Base-by-base conservation (phyloP, 139 green algal genomes). In the Gonium pectorale region DNA sequence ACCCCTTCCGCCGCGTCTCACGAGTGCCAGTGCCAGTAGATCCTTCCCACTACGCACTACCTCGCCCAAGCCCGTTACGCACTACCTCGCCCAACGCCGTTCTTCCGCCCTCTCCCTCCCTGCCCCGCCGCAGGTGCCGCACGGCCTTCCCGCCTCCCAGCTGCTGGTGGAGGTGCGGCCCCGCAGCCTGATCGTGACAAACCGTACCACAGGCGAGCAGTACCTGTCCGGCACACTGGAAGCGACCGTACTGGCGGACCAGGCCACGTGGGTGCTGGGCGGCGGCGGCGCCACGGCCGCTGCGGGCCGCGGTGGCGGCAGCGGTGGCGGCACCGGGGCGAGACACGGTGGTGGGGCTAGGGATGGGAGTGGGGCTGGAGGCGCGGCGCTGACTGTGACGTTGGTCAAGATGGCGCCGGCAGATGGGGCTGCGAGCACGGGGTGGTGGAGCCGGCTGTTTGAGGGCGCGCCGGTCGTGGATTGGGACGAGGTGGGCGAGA, bases 211-310 rank as follows among this genome's bases (percentile, higher is more conserved):
- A 2, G 90, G 79, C 0, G 82, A 93, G 46, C 85, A 94, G 33
- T 95, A 91, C 71, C 73, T 98, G 66, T 88, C 92, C 60, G 95
- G 94, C 2, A 43, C 87, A 15, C 88, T 98, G 38, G 88, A 95
- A 59, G 81, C 91, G 1, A 90, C 87, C 4, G 88, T 98, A 33
- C 84, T 96, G 33, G 87, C 92, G 1, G 86, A 94, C 41, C 88
- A 96, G 37, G 94, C 82, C 60, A 88, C 89, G 3, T 83, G 77
- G 77, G 17, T 35, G 6, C 0, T 27, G 31, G 19, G 33, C 6
- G 40, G 35, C 15, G 27, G 64, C 64, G 35, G 35, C 35, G 37
- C 11, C 69, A 6, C 1, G 38, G 27, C 21, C 2, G 6, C 31
- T 3, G 54, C 29, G 0, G 38, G 37, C 9, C 6, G 44, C 44